These are phyloP conservation scores for Arxiozyma heterogenica DNA, from an alignment of 1,139 yeast genomes.

Conservation along the genomic window DNA sequence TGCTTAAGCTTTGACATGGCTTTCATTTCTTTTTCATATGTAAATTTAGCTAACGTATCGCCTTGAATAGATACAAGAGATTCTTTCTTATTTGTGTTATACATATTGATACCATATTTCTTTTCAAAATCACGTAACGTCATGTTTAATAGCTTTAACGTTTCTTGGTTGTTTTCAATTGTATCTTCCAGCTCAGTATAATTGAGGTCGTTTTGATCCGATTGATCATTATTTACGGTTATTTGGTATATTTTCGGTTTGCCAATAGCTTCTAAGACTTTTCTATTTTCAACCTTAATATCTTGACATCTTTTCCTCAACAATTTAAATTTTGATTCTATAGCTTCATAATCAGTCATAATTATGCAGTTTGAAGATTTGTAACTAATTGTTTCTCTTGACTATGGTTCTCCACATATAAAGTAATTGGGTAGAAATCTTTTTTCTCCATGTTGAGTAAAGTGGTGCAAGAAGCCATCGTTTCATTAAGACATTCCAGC, in stretches of 20 bases:
- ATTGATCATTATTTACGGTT: constrained; percentile 31
- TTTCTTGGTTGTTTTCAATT: constrained; percentile 24
- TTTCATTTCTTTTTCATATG: constrained; percentile 35
- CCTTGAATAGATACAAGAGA: neutral
- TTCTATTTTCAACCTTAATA: constrained; percentile 35
- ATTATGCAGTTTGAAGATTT: neutral
- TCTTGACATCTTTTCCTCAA: constrained; percentile 33
- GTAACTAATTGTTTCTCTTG: neutral
- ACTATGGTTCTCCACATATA: too few species aligned
- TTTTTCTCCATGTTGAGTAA: too few species aligned
- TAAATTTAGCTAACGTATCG: constrained; percentile 24
- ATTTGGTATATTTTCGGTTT: constrained; percentile 34
- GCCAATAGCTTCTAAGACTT: constrained; percentile 32
- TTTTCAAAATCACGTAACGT: constrained; percentile 37
- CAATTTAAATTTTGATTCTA: constrained; percentile 20
- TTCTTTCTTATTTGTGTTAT: constrained; percentile 28
- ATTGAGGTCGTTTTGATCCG: constrained; percentile 21
- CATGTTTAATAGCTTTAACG: constrained; percentile 48
- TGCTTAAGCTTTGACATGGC: constrained; percentile 13
- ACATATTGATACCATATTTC: constrained; percentile 45
- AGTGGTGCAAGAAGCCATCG: too few species aligned
- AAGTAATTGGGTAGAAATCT: neutral
- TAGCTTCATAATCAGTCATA: neutral
- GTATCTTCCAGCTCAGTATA: neutral
- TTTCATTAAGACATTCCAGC: too few species aligned